These are phyloP conservation scores for Macrophomina tecta DNA, from an alignment of 2,329 filamentous ascomycete species.

Conservation along the genomic window DNA sequence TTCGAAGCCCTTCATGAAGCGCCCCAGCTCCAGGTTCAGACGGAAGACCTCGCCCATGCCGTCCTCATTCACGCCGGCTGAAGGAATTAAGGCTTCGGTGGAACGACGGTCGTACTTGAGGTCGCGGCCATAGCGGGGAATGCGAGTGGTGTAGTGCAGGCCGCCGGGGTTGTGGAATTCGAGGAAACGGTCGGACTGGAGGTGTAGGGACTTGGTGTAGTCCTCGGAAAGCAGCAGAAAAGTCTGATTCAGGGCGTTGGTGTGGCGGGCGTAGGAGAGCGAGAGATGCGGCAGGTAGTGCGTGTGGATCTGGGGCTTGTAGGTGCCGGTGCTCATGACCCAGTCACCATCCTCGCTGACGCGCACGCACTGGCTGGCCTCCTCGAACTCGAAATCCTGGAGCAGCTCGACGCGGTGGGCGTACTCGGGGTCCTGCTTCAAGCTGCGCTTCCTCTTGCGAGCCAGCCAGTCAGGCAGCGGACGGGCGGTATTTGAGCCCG, in stretches of 20 bases:
- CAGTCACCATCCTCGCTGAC: slow-evolving; percentile 96
- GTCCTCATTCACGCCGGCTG: slow-evolving; percentile 85
- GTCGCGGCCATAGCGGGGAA: slow-evolving; percentile 92
- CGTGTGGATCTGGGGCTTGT: slow-evolving; percentile 87
- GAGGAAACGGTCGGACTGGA: slow-evolving; percentile 88
- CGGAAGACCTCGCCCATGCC: slow-evolving; percentile 91
- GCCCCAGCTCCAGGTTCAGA: slow-evolving; percentile 86
- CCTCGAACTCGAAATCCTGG: slow-evolving; percentile 97
- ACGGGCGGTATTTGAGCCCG: slow-evolving; percentile 84
- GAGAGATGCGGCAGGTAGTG: slow-evolving; percentile 93
- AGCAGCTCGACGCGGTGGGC: slow-evolving; percentile 92
- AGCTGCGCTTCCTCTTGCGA: slow-evolving; percentile 82
- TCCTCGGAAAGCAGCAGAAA: slow-evolving; percentile 88
- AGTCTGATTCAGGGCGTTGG: slow-evolving; percentile 86
- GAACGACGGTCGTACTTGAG: slow-evolving; percentile 81
- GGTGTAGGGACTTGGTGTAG: slow-evolving; percentile 81
- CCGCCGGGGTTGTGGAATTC: slow-evolving; percentile 92
- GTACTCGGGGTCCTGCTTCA: slow-evolving; percentile 93
- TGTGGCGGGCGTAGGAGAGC: slow-evolving; percentile 92
- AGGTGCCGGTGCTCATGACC: slow-evolving; percentile 90
- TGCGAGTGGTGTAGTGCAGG: slow-evolving; percentile 84
- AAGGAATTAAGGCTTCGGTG: slow-evolving; percentile 83
- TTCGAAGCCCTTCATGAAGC: slow-evolving; percentile 94
- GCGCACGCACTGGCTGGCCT: slow-evolving; percentile 87
- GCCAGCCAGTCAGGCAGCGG: slow-evolving; percentile 96